Evolutionary conservation across 192 early-diverging fungal genomes (phyloP).

Genomic region (Endogone sp.): DNA sequence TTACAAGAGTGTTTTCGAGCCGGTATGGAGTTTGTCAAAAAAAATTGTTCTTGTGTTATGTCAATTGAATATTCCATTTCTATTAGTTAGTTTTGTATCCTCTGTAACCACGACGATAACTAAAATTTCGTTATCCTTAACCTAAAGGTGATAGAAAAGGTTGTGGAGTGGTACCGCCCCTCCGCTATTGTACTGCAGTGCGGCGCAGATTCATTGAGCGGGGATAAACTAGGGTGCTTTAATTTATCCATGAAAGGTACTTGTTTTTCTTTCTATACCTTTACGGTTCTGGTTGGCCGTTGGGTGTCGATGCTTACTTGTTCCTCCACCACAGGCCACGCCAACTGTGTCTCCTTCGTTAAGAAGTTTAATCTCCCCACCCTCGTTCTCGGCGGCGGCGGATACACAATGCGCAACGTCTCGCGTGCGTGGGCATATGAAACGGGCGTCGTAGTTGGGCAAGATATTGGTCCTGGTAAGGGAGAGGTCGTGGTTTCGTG

Average conservation of each 20-base stretch:
- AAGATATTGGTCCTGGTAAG: constrained; percentile 61
- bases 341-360: constrained; percentile 87
- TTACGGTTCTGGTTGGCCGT: too few species aligned
- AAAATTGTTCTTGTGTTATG: not conserved
- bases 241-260: constrained; percentile 85
- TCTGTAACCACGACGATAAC: not conserved
- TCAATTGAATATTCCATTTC: not conserved
- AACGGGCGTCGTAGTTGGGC: constrained; percentile 79
- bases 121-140: not conserved
- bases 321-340: constrained; percentile 71
- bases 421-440: constrained; percentile 94
- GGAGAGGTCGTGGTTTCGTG: not conserved
- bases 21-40: constrained; percentile 30
- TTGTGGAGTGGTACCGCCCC: constrained; percentile 92
- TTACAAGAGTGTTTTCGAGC: constrained; percentile 65
- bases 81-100: not conserved
- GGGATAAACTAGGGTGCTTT: constrained; percentile 93
- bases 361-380: constrained; percentile 89
- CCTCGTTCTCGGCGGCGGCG: constrained; percentile 92
- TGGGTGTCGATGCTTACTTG: too few species aligned
- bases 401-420: constrained; percentile 98
- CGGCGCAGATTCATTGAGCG: constrained; percentile 93
- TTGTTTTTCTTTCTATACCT: too few species aligned
- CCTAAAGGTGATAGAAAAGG: constrained; percentile 79
- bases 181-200: constrained; percentile 93